Percentiles rank a stretch among this genome's conserved stretches.
Conservation (phyloP, 116 monocot species). For the Iris pallida region DNA sequence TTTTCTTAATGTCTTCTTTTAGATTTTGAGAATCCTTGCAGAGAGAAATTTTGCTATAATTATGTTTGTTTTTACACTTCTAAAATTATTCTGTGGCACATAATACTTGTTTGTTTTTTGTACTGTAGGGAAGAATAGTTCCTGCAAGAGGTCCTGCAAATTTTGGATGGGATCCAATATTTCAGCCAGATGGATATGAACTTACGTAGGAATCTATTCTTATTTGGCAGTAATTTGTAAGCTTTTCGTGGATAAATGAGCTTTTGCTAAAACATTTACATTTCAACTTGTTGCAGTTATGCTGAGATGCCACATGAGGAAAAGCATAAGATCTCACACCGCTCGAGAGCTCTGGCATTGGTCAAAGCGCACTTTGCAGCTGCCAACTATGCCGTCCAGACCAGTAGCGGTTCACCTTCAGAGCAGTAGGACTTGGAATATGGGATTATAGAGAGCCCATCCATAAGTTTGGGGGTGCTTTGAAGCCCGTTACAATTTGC, state of each 20-base stretch:
- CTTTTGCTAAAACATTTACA: not conserved
- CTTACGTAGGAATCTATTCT: slow-evolving; percentile 48
- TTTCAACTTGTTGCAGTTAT: slow-evolving; percentile 43
- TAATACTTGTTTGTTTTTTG: no score
- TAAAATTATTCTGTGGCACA: no score
- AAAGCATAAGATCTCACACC: slow-evolving; percentile 95
- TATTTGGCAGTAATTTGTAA: not conserved
- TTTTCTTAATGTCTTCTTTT: no score
- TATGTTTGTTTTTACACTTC: no score
- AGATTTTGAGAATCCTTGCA: no score
- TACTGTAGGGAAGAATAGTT: slow-evolving; percentile 77
- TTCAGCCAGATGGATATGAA: slow-evolving; percentile 85
- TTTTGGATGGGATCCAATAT: slow-evolving; percentile 99
- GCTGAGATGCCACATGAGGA: slow-evolving; percentile 96
- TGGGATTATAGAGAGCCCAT: no score
- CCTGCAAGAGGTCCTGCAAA: slow-evolving; percentile 71
- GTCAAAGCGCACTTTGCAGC: slow-evolving; percentile 80
- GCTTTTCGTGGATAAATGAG: no score
- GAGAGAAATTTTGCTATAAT: no score
- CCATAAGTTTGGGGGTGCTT: no score
- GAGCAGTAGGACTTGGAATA: not conserved
- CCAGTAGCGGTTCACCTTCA: slow-evolving; percentile 9
- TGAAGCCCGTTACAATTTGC: no score
- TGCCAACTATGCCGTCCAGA: slow-evolving; percentile 50
- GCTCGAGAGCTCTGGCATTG: slow-evolving; percentile 71